Evolutionary conservation across 225 moss, liverwort and hornwort genomes (phyloP), one percentile per base, ranked within the genome.

Genomic region (Marchantia paleacea): DNA sequence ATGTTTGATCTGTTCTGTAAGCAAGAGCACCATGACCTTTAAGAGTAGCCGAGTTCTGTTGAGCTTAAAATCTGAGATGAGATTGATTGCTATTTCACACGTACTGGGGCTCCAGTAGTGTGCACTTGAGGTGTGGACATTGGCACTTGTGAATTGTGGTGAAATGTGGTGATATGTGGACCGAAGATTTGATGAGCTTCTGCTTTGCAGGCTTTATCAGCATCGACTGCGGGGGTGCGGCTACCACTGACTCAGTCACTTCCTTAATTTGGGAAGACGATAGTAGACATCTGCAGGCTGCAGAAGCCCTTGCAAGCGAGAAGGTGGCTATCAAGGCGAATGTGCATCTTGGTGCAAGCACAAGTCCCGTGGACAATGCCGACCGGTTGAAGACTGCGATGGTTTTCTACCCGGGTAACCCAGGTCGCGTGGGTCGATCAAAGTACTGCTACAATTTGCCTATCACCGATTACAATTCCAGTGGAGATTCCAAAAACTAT

Each of bases 131-230:
- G n/a, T n/a, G n/a, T n/a, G n/a, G n/a, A n/a, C n/a, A 9, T 10
- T 64, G 3, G 64, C 22, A 26, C 26, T n/a, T 64, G n/a, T 19
- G 4, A n/a, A 64, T 7, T 20, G n/a, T 64, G 5, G 10, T n/a
- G 6, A n/a, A 26, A n/a, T n/a, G n/a, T n/a, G n/a, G n/a, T n/a
- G n/a, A n/a, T n/a, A 64, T 64, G 10, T 64, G 64, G 64, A 64
- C n/a, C n/a, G n/a, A n/a, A n/a, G n/a, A 64, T n/a, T 8, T 64
- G 22, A 16, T 26, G 2, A 2, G 68, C 3, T 5, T 14, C 16
- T 39, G 31, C 3, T 25, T 66, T 72, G n/a, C 74, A 75, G 74
- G 74, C 15, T 75, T 75, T 55, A 75, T 75, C 52, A 75, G 74
- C 55, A 53, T 75, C 13, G 53, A 75, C 55, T 75, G 74, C 16